Base-by-base conservation (phyloP, 1,139 yeast genomes). In the Geotrichum phurueaensis region DNA sequence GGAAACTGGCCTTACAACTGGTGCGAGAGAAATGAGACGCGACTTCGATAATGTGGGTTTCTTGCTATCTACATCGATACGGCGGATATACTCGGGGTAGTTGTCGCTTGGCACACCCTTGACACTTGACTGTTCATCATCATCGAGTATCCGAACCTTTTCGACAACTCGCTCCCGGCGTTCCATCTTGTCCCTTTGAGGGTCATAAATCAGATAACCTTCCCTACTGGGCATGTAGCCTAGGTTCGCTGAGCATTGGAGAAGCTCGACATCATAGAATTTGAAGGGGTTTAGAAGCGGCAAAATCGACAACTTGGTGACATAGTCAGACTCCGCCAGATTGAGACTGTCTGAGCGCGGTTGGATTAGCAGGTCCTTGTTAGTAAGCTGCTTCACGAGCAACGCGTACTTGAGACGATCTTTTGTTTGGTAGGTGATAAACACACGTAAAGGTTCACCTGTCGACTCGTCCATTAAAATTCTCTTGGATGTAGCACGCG, bases 401-500 rank as follows among this genome's bases (percentile, higher is more conserved):
- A 22, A 29, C 13, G 60, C 56, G 25, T 54, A 27, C 10, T 54
- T 52, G 20, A 36, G 27, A 1, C 58, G 58, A 45, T 59, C 27
- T 12, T 36, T 39, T 9, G 57, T 47, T 3, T 25, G 23, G 27
- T 43, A 53, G 1, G 61, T 55, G 18, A 59, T 53, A 51, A 53
- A 59, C 13, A 59, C 57, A 2, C 57, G 51, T 43, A 51, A 20
- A 20, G 53, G 51, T 23, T 59, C 58, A 3, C 54, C 54, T 5
- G 61, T 55, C 15, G n/a, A 22, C 18, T 54, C 56, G 25, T 59
- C 33, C 27, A 45, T 12, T 13, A 59, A 22, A 18, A 59, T 22
- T 29, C 25, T 49, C 23, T 59, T 54, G 9, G 58, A 56, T 7
- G 53, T 59, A 27, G 58, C 56, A 4, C 61, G 58, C 25, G 61